Evolutionary conservation across 2,329 filamentous ascomycete species (phyloP), one percentile per base, ranked within the genome.

Genomic region (Zopfia rhizophila): DNA sequence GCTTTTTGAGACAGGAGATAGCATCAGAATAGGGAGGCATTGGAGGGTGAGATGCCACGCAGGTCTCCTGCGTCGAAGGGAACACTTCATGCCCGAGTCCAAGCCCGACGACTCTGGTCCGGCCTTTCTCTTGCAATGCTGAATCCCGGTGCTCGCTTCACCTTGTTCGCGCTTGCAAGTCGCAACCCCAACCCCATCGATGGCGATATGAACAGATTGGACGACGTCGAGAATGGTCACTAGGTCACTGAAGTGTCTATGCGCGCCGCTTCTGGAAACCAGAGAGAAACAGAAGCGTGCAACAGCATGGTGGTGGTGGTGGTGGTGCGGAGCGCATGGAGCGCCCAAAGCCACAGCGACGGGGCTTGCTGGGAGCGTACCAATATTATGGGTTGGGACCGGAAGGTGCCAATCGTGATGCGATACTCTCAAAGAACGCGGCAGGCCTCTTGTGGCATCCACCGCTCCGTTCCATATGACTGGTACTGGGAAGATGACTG

Each of bases 301-400:
- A 53, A 45, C 32, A 18, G 42, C 42, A 52, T 22, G 27, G 31
- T 53, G 33, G 27, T 37, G 47, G 39, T 48, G n/a, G n/a, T 22
- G 16, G 21, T 44, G 48, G 42, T 56, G 53, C 55, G 53, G 52
- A 46, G 45, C 41, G 57, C 56, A 53, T 59, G 55, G 57, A 43
- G 51, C 52, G 53, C 59, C 60, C 54, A 58, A 69, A 66, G 64
- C 67, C 66, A 68, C 60, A 48, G 37, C 31, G 55, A 62, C 65
- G 67, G 67, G 59, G 54, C 54, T 53, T 53, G 46, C 49, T 53
- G 48, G 38, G 38, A 38, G 40, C 14, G 48, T 61, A 62, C 66
- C 64, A 66, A 60, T 62, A 61, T 52, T 58, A 42, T 54, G 64
- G 66, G 43, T 44, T 46, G 43, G 53, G 43, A n/a, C 37, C 41